phyloP scores from a whole-genome alignment of 2,329 filamentous ascomycete species.

The Zasmidium cellare region DNA sequence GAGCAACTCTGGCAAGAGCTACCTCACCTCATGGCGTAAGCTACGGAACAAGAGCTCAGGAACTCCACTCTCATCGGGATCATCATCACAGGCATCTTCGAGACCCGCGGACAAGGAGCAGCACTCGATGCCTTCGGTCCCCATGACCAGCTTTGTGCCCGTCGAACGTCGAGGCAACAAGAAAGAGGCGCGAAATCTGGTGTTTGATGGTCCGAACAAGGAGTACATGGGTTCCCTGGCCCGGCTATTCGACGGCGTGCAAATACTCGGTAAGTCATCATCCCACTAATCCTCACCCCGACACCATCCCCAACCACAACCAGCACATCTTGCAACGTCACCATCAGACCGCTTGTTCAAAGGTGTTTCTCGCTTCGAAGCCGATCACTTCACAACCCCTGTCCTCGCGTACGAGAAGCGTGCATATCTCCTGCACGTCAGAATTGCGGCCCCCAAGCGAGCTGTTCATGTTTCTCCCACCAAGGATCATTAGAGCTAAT shows the following conservation, averaged over 20 bases:
- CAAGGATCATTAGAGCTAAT: neutral
- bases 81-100: neutral
- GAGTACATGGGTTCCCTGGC: conserved; percentile 91
- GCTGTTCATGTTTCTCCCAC: neutral
- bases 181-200: conserved; percentile 62
- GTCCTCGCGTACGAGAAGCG: conserved; percentile 13
- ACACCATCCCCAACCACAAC: conserved; percentile 4
- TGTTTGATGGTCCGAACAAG: conserved; percentile 80
- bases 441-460: neutral
- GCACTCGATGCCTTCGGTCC: conserved; percentile 53
- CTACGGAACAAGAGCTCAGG: conserved; percentile 83
- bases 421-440: conserved; percentile 9
- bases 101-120: conserved; percentile 55
- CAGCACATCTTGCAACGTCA: conserved; percentile 10
- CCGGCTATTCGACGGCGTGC: conserved; percentile 86
- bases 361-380: neutral
- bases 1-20: conserved; percentile 70
- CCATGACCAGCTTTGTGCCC: conserved; percentile 70
- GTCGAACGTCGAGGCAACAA: conserved; percentile 50
- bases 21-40: conserved; percentile 85
- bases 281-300: conserved; percentile 3
- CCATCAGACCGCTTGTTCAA: conserved; percentile 7
- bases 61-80: conserved; percentile 38
- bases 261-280: conserved; percentile 74
- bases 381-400: neutral